Percentiles rank a stretch among this genome's conserved stretches.
phyloP scores from a whole-genome alignment of 345 rosid species.

The Citrus mangshanensis region DNA sequence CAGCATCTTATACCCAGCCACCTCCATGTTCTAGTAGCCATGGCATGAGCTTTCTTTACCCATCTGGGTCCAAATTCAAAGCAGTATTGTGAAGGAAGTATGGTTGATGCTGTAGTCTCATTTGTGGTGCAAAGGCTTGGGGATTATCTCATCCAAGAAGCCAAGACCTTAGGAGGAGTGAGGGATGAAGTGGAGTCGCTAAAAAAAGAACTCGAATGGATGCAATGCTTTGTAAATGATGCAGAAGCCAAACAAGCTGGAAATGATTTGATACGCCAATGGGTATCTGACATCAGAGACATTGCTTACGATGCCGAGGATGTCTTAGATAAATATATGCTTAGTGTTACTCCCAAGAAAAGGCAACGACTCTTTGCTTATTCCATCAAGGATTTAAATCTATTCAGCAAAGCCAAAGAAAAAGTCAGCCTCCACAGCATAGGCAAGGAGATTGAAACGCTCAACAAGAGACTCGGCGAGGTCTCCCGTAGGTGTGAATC shows the following conservation, averaged over 20 bases:
- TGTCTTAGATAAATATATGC: background rate
- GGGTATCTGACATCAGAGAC: conserved; percentile 4
- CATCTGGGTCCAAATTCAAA: too few species aligned
- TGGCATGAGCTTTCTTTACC: background rate
- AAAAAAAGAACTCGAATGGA: background rate
- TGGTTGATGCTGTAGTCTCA: conserved; percentile 7
- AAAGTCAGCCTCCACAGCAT: background rate
- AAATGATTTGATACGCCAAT: background rate
- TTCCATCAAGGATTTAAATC: background rate
- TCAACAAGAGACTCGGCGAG: background rate
- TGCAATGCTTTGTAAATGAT: conserved; percentile 3
- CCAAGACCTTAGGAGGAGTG: background rate
- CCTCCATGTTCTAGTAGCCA: background rate
- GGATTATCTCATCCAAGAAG: background rate
- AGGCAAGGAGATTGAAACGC: conserved; percentile 2
- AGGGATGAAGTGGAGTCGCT: background rate
- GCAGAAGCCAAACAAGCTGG: background rate
- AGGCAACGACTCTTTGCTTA: background rate
- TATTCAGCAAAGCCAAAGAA: background rate
- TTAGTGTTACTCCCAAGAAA: background rate
- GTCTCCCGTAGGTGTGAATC: background rate
- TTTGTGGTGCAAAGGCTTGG: background rate
- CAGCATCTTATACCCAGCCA: too few species aligned
- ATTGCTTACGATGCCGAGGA: conserved; percentile 2
- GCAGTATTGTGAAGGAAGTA: background rate